These are phyloP conservation scores for Akanthomyces uredinophilus DNA, from an alignment of 2,329 filamentous ascomycete genomes.

Conservation along the genomic window DNA sequence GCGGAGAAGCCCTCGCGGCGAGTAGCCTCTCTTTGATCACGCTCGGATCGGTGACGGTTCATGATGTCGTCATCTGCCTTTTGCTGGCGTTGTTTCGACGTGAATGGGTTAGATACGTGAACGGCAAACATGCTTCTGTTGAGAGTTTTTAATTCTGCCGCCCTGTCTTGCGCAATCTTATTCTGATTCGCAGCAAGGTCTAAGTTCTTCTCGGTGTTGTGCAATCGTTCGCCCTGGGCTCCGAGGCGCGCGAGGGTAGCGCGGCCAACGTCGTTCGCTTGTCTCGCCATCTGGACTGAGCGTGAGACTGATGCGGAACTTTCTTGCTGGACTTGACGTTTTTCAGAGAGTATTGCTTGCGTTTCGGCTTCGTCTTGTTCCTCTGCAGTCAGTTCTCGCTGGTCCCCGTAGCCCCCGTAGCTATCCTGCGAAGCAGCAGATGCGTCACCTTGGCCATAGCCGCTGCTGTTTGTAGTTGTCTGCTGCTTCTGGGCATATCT, in stretches of 20 bases:
- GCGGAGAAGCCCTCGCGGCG: constrained; percentile 46
- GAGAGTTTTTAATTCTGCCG: constrained; percentile 75
- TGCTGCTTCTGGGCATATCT: constrained; percentile 39
- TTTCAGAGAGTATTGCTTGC: constrained; percentile 48
- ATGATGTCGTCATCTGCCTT: constrained; percentile 65
- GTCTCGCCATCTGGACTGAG: constrained; percentile 36
- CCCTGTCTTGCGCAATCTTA: constrained; percentile 70
- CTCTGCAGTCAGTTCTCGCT: constrained; percentile 76
- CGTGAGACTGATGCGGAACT: constrained; percentile 45
- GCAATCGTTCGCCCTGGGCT: constrained; percentile 72
- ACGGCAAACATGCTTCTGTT: constrained; percentile 90
- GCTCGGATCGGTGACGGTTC: constrained; percentile 61
- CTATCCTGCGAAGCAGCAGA: constrained; percentile 21
- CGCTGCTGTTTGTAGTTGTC: constrained; percentile 18
- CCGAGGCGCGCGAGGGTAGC: constrained; percentile 69
- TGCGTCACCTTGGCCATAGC: constrained; percentile 14
- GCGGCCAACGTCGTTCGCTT: constrained; percentile 54
- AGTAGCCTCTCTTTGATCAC: constrained; percentile 60
- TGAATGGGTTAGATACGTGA: constrained; percentile 74
- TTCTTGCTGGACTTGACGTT: constrained; percentile 69
- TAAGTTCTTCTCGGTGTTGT: constrained; percentile 78
- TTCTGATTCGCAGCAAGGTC: constrained; percentile 75
- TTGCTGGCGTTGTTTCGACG: constrained; percentile 57
- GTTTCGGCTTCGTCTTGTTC: constrained; percentile 70
- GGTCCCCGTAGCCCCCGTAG: constrained; percentile 57